A percentile compares a stretch with the other conserved stretches of the same genome.
These are phyloP conservation scores for Debaryomyces singareniensis DNA, from an alignment of 1,139 yeast species.

Conservation along the genomic window DNA sequence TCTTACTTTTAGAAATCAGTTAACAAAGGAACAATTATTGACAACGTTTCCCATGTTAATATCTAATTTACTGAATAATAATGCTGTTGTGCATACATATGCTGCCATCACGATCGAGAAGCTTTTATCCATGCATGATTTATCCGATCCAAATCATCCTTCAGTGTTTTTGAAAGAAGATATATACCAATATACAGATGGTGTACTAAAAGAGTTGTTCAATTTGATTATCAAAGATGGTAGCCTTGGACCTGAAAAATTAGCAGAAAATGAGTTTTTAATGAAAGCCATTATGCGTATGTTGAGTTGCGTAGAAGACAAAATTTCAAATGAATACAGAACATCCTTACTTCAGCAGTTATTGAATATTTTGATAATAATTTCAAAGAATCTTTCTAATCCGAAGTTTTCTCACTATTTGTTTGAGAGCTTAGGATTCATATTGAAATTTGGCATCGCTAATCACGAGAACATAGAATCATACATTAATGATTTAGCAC, in stretches of 20 bases:
- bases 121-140: constrained; percentile 69
- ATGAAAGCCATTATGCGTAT: constrained; percentile 88
- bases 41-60: constrained; percentile 80
- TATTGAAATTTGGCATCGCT: constrained; percentile 48
- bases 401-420: constrained; percentile 88
- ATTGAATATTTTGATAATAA: constrained; percentile 59
- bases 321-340: constrained; percentile 33
- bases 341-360: constrained; percentile 57
- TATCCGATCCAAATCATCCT: constrained; percentile 36
- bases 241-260: constrained; percentile 65
- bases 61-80: constrained; percentile 52
- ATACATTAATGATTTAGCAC: constrained; percentile 55
- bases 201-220: constrained; percentile 61
- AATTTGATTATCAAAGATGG: constrained; percentile 43
- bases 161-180: constrained; percentile 68
- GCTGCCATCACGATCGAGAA: constrained; percentile 91
- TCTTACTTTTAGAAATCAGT: constrained; percentile 84
- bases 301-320: constrained; percentile 66
- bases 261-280: constrained; percentile 91
- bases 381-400: constrained; percentile 87
- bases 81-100: constrained; percentile 86
- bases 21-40: constrained; percentile 75
- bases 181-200: constrained; percentile 40
- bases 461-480: constrained; percentile 28
- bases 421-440: constrained; percentile 80